Evolutionary conservation across 2,329 filamentous ascomycete genomes (phyloP).

Genomic region (Nothophoma quercina): DNA sequence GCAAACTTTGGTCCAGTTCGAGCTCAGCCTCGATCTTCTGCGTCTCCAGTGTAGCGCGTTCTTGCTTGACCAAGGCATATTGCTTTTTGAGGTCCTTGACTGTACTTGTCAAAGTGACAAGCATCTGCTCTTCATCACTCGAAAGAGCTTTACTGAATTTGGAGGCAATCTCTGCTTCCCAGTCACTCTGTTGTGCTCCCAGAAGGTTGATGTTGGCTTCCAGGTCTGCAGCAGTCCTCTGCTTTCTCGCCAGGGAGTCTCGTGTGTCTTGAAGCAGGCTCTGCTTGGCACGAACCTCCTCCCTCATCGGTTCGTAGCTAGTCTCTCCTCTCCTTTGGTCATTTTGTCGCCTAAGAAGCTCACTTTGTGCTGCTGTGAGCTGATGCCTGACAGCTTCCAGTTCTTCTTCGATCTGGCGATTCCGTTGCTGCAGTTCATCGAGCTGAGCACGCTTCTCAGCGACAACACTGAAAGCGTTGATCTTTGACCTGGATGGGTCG

Average conservation of each 20-base stretch:
- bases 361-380: conserved; percentile 84
- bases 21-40: conserved; percentile 85
- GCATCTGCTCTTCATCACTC: conserved; percentile 78
- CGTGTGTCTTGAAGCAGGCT: conserved; percentile 75
- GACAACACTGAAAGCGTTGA: conserved; percentile 82
- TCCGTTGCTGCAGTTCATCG: conserved; percentile 70
- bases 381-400: conserved; percentile 85
- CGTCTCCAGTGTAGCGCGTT: conserved; percentile 78
- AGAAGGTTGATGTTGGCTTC: conserved; percentile 66
- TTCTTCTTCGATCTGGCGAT: conserved; percentile 70
- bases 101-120: conserved; percentile 73
- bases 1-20: conserved; percentile 87
- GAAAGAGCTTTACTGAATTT: conserved; percentile 93
- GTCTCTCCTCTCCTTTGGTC: conserved; percentile 78
- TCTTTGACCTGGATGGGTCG: conserved; percentile 82
- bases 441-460: conserved; percentile 77
- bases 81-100: conserved; percentile 79
- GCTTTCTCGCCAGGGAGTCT: conserved; percentile 76
- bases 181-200: conserved; percentile 75
- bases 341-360: conserved; percentile 83
- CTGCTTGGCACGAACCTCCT: conserved; percentile 79
- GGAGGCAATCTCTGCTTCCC: conserved; percentile 80
- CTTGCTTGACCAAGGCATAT: conserved; percentile 76
- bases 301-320: conserved; percentile 79
- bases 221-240: conserved; percentile 70